phyloP scores from a whole-genome alignment of 2,329 filamentous ascomycete genomes.

The Dactylonectria estremocensis region DNA sequence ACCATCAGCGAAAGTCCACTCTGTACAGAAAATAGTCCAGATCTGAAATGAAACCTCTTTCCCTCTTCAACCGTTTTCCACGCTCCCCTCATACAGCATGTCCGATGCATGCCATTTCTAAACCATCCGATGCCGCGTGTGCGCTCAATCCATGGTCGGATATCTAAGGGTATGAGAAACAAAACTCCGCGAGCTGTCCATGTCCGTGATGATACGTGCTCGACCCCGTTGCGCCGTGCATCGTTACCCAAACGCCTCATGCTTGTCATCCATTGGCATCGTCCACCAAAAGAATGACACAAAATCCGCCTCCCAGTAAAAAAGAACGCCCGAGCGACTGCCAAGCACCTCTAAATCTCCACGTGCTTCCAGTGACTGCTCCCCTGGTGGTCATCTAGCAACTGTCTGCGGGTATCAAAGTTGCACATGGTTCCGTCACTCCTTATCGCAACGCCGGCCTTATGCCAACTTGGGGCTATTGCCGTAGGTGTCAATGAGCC shows the following conservation, averaged over 20 bases:
- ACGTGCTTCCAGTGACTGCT: not conserved
- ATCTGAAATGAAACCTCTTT: not conserved
- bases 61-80: not conserved
- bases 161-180: not conserved
- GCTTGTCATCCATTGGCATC: not conserved
- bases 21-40: not conserved
- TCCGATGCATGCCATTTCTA: not conserved
- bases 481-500: constrained; percentile 63
- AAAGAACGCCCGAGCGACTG: not conserved
- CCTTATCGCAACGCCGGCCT: not conserved
- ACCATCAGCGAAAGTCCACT: not conserved
- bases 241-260: not conserved
- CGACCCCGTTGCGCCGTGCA: not conserved
- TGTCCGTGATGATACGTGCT: not conserved
- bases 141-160: not conserved
- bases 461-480: constrained; percentile 25
- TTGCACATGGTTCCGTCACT: not conserved
- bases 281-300: not conserved
- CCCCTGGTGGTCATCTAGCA: not conserved
- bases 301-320: not conserved
- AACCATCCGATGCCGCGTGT: not conserved
- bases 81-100: not conserved
- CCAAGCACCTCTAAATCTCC: not conserved
- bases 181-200: not conserved
- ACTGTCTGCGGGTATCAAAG: not conserved